Evolutionary conservation across 257 asterid species (phyloP), one percentile per base, ranked within the genome.

Genomic region (Fraxinus pennsylvanica): DNA sequence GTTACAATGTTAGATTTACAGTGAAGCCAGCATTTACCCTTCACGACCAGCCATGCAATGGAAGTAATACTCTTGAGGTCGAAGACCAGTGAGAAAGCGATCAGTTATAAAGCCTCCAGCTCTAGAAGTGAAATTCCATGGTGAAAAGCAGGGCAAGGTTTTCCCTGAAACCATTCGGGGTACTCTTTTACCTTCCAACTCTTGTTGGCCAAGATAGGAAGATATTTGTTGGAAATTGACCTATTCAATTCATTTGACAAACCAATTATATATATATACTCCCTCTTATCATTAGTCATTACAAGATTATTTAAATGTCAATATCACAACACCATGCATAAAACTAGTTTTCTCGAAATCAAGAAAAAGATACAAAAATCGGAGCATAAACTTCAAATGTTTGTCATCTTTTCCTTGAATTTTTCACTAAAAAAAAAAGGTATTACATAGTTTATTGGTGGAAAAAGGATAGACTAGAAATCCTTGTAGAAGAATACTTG

Each of bases 31-130:
- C 50, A 41, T 41, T 41, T 93, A 95, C 99, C 99, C 99, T 86
- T 95, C 99, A 47, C 99, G 97, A 76, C 99, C 99, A 84, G 99
- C 99, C 99, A 95, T 95, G 91, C 99, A 95, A 83, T 95, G 99
- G 82, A 95, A 95, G 81, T 93, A 95, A 80, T 95, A 95, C 78
- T 95, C 99, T 77, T 93, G 98, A 72, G 98, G 98, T 76, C 98
- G 96, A 76, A 95, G 98, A 63, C 99, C 99, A 59, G 94, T 84
- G 79, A 95, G 98, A 83, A 95, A 95, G 35, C 99, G 96, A 85
- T 95, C 99, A 54, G 93, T 95, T 77, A 95, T 92, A 80, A 87
- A 95, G 78, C 99, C 99, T 45, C 99, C 99, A 12, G 99, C 98
- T 86, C 99, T 89, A 54, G 98, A 89, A 70, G 99, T 80, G 82